Evolutionary conservation across 371 early-diverging fungal genomes (phyloP), one percentile per base, ranked within the genome.

Genomic region (Sporodiniella umbellata): DNA sequence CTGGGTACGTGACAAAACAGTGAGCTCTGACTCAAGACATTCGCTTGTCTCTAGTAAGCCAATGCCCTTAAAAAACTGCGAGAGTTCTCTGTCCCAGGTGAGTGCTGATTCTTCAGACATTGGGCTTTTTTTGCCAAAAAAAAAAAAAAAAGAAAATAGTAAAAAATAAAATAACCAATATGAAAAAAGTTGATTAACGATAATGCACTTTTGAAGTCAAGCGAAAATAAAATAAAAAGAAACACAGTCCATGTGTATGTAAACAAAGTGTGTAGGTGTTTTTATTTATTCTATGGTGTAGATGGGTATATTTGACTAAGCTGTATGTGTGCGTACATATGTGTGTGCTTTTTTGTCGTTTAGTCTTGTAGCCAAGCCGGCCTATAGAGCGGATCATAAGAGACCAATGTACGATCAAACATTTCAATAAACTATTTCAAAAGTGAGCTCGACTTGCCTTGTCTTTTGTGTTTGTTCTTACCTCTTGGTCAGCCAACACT

Each of bases 401-500:
- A 77, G 6, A 84, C 85, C 37, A 59, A 54, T 31, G 74, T 70
- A 31, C 79, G 68, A 44, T 74, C 72, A 60, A 88, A 87, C 37
- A 83, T 86, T 49, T 89, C 89, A 55, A 89, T 89, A 64, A 89
- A 89, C 83, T 84, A 48, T 0, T 45, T 18, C 42, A 45, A 35
- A 12, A 31, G 37, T n/a, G 17, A 2, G 14, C 15, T 19, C 33
- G 18, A 12, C 40, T 30, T 14, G 11, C n/a, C n/a, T 15, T 24
- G 2, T 30, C 12, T 15, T 8, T 51, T 4, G n/a, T n/a, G n/a
- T n/a, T 2, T 6, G 3, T 15, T 17, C n/a, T 43, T 76, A 92
- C 88, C 84, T 96, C 96, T 66, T 94, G 95, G 71, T 96, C 95
- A 1, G 94, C 90, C 8, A 95, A 79, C 12, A 93, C 84, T 66